Evolutionary conservation across 139 green algal species (phyloP), one percentile per base, ranked within the genome.

Genomic region (Chlamydomonas applanata): DNA sequence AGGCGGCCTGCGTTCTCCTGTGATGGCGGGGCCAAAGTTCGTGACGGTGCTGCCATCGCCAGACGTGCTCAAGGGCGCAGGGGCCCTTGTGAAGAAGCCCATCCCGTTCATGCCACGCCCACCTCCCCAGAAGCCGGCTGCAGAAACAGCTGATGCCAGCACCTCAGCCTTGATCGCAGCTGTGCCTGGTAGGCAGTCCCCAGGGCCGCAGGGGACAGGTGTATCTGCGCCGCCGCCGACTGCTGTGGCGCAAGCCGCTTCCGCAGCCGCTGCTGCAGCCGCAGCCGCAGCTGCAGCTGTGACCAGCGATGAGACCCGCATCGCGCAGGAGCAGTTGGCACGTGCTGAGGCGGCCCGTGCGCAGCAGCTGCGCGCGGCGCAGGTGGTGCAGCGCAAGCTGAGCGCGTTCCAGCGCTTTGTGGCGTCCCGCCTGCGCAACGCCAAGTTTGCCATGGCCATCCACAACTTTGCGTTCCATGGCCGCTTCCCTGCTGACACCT

Each of bases 401-500:
- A 2, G 14, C 0, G 53, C 49, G 1, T 88, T 88, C 72, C 82
- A 73, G 25, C n/a, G 35, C 16, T 44, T 75, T 4, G 62, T 85
- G 19, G 75, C 24, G 3, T 19, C 20, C 4, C 44, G 34, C 30
- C 49, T 91, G 64, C 1, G n/a, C 4, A 25, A 46, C 45, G 57
- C 84, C 60, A 61, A 65, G 34, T 77, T 87, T 35, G 84, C 79
- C 34, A 71, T 85, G 30, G 64, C 76, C 14, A 75, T 93, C 3
- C 88, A 93, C 73, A 93, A 93, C 73, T 64, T 78, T 27, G 86
- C 76, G 0, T 89, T 85, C 75, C 73, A 85, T 45, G 81, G 82
- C 57, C 57, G 78, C 14, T 87, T 88, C 54, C 27, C 40, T 22
- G 75, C 56, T 0, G 69, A 72, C 17, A 71, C 49, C 44, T 85